These are phyloP conservation scores for Mucor saturninus DNA, from an alignment of 371 early-diverging fungal species.

Conservation along the genomic window DNA sequence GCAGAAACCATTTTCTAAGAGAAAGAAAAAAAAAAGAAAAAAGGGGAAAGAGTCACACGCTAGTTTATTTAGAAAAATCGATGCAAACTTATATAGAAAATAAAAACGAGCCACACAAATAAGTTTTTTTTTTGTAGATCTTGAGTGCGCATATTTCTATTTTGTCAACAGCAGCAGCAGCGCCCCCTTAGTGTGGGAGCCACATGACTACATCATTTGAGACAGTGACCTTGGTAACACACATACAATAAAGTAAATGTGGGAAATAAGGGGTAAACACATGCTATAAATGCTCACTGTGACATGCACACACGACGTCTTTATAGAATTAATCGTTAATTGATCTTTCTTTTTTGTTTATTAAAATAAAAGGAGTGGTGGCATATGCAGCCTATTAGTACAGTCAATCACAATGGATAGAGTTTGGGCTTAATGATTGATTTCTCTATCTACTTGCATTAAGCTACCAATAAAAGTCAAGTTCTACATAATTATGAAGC, in stretches of 20 bases:
- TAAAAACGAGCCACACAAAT: not conserved
- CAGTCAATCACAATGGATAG: not conserved
- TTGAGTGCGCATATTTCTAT: not conserved
- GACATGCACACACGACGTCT: too few species aligned
- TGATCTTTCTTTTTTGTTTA: not conserved
- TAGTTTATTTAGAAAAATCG: not conserved
- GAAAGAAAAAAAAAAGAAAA: constrained; percentile 4
- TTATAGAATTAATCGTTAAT: too few species aligned
- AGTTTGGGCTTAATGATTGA: constrained; percentile 1
- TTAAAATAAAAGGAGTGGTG: not conserved
- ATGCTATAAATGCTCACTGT: too few species aligned
- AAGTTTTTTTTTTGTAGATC: not conserved
- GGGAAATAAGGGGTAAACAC: too few species aligned
- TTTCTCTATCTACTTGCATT: constrained; percentile 18
- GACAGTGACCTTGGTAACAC: constrained; percentile 4
- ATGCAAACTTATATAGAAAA: not conserved
- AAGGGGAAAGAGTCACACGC: constrained; percentile 12
- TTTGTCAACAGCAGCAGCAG: not conserved
- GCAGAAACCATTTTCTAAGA: constrained; percentile 22
- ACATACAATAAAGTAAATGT: not conserved
- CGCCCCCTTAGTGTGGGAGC: not conserved
- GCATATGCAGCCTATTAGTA: not conserved
- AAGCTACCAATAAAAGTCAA: constrained; percentile 22
- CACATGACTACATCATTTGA: not conserved
- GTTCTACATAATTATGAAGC: not conserved